These are phyloP conservation scores for Fraxinus ornus DNA, from an alignment of 305 asterid species.

Conservation along the genomic window DNA sequence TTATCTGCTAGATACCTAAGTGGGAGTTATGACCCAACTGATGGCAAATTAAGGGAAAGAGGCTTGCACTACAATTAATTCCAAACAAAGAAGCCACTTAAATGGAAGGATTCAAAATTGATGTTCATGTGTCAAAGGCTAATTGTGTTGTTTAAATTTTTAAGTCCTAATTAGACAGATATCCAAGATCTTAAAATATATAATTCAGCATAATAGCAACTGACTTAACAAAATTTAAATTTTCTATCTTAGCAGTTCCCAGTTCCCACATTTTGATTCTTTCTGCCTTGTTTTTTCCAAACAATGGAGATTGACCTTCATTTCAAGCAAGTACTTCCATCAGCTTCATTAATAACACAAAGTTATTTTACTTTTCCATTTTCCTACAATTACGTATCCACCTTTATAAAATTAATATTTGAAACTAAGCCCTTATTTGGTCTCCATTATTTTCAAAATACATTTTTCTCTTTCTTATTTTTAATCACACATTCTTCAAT, in stretches of 20 bases:
- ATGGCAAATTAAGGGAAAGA: conserved; percentile 4
- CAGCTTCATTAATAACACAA: background rate
- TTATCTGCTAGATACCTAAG: background rate
- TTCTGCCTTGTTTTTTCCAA: conserved; percentile 3
- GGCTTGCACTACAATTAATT: background rate
- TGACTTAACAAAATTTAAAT: conserved; percentile 1
- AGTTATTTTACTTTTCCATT: background rate
- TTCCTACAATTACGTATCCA: background rate
- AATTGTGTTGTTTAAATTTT: background rate
- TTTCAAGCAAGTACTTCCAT: background rate
- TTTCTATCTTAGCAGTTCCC: conserved; percentile 2
- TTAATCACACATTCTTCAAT: too few species aligned
- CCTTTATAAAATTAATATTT: background rate
- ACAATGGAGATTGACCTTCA: background rate
- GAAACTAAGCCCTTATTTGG: background rate
- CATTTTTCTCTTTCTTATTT: too few species aligned
- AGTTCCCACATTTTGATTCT: background rate
- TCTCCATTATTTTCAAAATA: too few species aligned
- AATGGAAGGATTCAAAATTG: background rate
- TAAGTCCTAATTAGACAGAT: background rate
- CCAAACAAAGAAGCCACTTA: background rate
- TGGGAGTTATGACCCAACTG: background rate
- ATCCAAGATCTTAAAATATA: background rate
- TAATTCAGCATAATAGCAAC: background rate
- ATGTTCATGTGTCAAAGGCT: background rate